These are phyloP conservation scores for Blastobotrys aristatus DNA, from an alignment of 1,139 yeast genomes.

Conservation along the genomic window DNA sequence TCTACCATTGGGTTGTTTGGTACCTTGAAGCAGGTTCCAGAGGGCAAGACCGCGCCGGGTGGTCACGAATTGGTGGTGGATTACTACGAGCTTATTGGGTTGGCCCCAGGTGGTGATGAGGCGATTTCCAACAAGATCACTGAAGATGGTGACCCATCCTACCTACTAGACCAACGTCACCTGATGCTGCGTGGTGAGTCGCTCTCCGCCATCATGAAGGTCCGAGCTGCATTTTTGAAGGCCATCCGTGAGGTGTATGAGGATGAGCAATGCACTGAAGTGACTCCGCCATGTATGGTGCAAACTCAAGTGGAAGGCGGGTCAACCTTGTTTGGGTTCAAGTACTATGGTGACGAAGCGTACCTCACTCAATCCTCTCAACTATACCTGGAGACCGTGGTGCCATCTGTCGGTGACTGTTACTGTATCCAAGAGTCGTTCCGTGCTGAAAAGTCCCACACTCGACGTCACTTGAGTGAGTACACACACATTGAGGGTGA, in stretches of 20 bases:
- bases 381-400: conserved; percentile 91
- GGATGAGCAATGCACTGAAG: conserved; percentile 79
- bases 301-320: conserved; percentile 99
- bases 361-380: conserved; percentile 96
- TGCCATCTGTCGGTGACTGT: conserved; percentile 95
- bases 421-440: conserved; percentile 97
- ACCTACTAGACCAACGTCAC: conserved; percentile 92
- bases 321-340: conserved; percentile 85
- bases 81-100: conserved; percentile 79
- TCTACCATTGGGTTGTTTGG: conserved; percentile 80
- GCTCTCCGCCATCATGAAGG: conserved; percentile 90
- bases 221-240: conserved; percentile 72
- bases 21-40: conserved; percentile 75
- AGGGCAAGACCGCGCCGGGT: conserved; percentile 96
- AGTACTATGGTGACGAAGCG: conserved; percentile 97
- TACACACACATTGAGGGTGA: conserved; percentile 97
- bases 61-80: conserved; percentile 93
- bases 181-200: conserved; percentile 93
- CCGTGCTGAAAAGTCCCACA: conserved; percentile 98
- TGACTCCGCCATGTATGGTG: conserved; percentile 99
- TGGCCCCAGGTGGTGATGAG: conserved; percentile 96
- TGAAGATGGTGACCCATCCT: conserved; percentile 90
- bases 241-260: conserved; percentile 71
- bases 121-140: conserved; percentile 91
- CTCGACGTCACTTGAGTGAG: conserved; percentile 96